Conservation (phyloP, 495 filamentous ascomycete genomes). For the Aspergillus steynii region DNA sequence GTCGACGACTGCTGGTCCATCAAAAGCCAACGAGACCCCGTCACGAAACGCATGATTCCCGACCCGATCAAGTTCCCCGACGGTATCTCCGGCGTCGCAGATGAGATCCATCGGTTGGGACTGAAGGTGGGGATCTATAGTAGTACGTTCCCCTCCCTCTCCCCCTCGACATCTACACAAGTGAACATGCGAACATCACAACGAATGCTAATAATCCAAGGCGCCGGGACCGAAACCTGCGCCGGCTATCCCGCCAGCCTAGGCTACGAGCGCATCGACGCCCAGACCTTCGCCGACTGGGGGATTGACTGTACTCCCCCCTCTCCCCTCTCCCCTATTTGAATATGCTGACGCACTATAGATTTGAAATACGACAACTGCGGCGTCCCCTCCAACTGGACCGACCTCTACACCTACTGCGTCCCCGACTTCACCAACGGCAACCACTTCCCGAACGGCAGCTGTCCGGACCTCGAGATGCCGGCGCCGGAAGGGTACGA, state of each 20-base stretch:
- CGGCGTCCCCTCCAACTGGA: constrained; percentile 44
- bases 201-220: constrained; percentile 19
- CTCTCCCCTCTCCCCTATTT: not conserved
- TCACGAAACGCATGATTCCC: constrained; percentile 50
- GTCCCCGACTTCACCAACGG: constrained; percentile 33
- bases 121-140: constrained; percentile 69
- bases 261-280: constrained; percentile 63
- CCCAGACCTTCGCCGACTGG: constrained; percentile 62
- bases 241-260: constrained; percentile 62
- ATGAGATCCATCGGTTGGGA: constrained; percentile 58
- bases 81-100: constrained; percentile 59
- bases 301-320: constrained; percentile 57
- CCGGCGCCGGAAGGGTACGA: constrained; percentile 52
- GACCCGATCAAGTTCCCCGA: constrained; percentile 60
- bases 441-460: constrained; percentile 34
- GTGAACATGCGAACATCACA: too few species aligned
- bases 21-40: constrained; percentile 47
- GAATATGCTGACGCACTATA: constrained; percentile 15
- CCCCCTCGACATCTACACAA: not conserved
- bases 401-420: constrained; percentile 41
- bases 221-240: constrained; percentile 64
- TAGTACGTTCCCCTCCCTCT: constrained; percentile 26
- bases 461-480: constrained; percentile 34
- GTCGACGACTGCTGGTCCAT: constrained; percentile 66
- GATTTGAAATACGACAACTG: constrained; percentile 78